Conservation (phyloP, 2,329 filamentous ascomycete genomes). For the Fusarium phyllophilum region DNA sequence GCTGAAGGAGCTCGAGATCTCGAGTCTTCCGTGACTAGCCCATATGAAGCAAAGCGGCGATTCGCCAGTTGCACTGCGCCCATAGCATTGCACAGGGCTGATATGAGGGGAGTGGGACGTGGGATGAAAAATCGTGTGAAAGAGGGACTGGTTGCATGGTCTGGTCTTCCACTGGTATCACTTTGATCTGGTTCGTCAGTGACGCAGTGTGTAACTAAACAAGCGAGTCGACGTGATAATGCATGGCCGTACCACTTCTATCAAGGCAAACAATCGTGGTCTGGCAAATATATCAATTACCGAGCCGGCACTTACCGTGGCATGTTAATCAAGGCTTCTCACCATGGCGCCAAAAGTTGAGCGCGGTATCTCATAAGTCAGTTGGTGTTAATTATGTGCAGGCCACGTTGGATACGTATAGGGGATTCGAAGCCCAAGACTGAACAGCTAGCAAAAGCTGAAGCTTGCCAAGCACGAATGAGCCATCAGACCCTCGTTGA, state of each 20-base stretch:
- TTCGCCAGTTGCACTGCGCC: background rate
- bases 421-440: background rate
- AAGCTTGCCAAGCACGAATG: background rate
- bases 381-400: background rate
- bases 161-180: background rate
- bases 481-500: background rate
- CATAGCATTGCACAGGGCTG: constrained; percentile 2
- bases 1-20: constrained; percentile 5
- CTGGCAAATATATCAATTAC: constrained; percentile 4
- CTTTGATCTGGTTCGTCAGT: background rate
- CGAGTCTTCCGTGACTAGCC: background rate
- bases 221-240: constrained; percentile 24
- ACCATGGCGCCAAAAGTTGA: background rate
- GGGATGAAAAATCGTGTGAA: background rate
- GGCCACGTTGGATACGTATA: background rate
- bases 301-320: constrained; percentile 14
- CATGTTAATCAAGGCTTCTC: background rate
- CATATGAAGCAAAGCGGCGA: background rate
- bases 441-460: background rate
- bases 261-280: background rate
- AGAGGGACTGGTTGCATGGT: background rate
- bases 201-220: constrained; percentile 12
- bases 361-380: background rate
- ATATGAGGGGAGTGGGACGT: background rate
- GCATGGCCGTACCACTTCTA: constrained; percentile 1